phyloP scores from a whole-genome alignment of 306 rosid species.

The Trichosanthes cucumerina region DNA sequence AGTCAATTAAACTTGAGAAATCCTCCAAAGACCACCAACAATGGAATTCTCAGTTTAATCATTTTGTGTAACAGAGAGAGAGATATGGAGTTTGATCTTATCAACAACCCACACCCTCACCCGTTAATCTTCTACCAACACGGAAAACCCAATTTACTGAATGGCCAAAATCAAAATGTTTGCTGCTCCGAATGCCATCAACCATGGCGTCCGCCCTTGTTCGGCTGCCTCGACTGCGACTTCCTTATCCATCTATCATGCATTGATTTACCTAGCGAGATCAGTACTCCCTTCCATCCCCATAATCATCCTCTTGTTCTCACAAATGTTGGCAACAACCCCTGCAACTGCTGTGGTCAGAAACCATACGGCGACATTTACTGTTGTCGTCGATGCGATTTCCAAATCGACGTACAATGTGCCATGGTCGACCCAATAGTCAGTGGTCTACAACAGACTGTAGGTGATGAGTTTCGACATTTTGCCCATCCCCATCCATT shows the following conservation, averaged over 20 bases:
- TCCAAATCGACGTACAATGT: neutral
- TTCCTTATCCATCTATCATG: neutral
- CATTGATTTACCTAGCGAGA: neutral
- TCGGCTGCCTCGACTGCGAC: neutral
- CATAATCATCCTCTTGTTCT: neutral
- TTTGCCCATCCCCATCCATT: neutral
- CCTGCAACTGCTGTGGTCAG: neutral
- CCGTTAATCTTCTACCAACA: no score
- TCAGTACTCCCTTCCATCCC: neutral
- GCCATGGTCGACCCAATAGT: neutral
- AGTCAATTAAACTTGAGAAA: no score
- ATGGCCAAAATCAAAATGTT: no score
- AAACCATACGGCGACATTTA: neutral
- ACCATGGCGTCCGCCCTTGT: no score
- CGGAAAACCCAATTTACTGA: no score
- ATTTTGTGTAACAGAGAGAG: no score
- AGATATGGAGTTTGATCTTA: no score
- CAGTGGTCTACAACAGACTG: neutral
- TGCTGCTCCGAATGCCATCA: no score
- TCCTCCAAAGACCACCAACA: no score
- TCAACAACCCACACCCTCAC: no score
- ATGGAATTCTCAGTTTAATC: no score
- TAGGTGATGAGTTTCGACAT: neutral
- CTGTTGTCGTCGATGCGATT: neutral
- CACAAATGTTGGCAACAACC: neutral